phyloP scores from a whole-genome alignment of 352 stramenopile species.

The Globisporangium splendens region DNA sequence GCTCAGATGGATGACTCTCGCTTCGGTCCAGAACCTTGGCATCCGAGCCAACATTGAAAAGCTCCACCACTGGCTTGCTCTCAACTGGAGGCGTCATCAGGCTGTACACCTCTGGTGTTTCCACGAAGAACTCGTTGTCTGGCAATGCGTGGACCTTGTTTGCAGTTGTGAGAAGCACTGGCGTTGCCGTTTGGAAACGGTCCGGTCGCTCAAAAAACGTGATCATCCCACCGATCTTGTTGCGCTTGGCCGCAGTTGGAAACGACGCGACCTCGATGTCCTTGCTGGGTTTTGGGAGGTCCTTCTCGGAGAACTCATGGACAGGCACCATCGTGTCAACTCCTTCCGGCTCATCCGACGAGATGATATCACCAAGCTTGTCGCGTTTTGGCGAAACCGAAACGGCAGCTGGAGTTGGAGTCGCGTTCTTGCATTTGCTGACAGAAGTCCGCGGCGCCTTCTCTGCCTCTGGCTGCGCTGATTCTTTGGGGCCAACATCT shows the following conservation, averaged over 20 bases:
- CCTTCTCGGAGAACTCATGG: too few relatives aligned
- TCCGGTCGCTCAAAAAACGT: too few relatives aligned
- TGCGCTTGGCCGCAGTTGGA: too few relatives aligned
- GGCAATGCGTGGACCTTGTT: conserved; percentile 3
- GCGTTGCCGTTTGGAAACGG: too few relatives aligned
- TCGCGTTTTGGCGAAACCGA: too few relatives aligned
- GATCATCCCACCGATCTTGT: too few relatives aligned
- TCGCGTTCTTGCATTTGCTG: too few relatives aligned
- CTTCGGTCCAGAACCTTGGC: neutral
- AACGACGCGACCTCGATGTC: too few relatives aligned
- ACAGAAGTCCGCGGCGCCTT: too few relatives aligned
- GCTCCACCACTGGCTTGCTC: neutral
- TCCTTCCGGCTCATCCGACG: neutral
- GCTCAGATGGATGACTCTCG: neutral
- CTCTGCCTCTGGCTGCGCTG: neutral
- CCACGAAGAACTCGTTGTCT: conserved; percentile 33
- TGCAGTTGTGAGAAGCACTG: neutral
- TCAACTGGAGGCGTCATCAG: neutral
- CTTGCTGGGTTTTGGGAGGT: too few relatives aligned
- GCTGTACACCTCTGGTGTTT: conserved; percentile 7
- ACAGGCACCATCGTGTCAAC: neutral
- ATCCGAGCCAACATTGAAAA: neutral
- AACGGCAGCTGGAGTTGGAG: too few relatives aligned
- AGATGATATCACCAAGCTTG: neutral
- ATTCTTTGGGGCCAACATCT: too few relatives aligned